phyloP scores from a whole-genome alignment of 2,329 filamentous ascomycete genomes.

The Aspergillus fructus region DNA sequence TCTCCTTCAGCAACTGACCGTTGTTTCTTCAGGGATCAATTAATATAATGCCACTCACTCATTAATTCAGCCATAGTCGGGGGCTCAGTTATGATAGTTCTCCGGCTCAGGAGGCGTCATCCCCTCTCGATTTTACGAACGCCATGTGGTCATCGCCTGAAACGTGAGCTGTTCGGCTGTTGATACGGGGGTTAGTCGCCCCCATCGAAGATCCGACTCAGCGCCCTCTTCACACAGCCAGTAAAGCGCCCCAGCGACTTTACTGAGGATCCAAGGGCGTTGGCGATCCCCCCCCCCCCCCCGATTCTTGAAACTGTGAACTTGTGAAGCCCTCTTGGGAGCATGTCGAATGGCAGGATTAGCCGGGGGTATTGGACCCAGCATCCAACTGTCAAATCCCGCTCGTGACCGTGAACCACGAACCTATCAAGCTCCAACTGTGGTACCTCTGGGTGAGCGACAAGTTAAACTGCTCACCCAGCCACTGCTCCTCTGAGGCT shows the following conservation, averaged over 20 bases:
- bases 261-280: too few relatives aligned
- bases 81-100: not conserved
- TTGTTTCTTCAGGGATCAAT: constrained; percentile 5
- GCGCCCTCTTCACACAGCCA: not conserved
- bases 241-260: not conserved
- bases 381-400: constrained; percentile 2
- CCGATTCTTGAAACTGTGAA: not conserved
- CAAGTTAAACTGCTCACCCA: constrained; percentile 10
- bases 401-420: constrained; percentile 13
- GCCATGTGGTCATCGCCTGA: not conserved
- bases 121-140: not conserved
- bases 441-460: constrained; percentile 20
- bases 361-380: not conserved
- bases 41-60: not conserved
- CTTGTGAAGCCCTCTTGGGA: not conserved
- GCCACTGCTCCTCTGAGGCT: constrained; percentile 4
- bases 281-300: too few relatives aligned
- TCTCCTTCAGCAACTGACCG: constrained; percentile 1
- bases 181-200: not conserved
- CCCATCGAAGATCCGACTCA: constrained; percentile 1
- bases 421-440: constrained; percentile 15
- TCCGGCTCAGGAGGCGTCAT: not conserved
- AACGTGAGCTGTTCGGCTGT: not conserved
- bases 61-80: not conserved
- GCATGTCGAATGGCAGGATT: not conserved